Evolutionary conservation across 169 alveolate species (phyloP).

Genomic region (Plasmodium adleri): DNA sequence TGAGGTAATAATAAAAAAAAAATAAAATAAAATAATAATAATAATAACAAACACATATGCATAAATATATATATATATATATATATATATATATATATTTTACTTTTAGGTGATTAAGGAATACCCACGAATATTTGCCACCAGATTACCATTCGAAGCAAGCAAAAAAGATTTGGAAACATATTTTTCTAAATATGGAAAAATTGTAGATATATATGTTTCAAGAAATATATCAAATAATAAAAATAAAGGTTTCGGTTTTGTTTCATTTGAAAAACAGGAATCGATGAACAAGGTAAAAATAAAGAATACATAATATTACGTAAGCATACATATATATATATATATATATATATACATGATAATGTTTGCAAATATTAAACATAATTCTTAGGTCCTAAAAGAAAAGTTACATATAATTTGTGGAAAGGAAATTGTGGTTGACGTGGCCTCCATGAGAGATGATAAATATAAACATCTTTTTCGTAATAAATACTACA

Average conservation of each 20-base stretch:
- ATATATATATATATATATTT: background rate
- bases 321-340: background rate
- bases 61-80: background rate
- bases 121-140: conserved; percentile 80
- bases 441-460: conserved; percentile 83
- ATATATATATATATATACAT: background rate
- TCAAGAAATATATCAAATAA: conserved; percentile 22
- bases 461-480: conserved; percentile 28
- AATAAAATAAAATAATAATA: too few relatives aligned
- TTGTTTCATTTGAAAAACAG: conserved; percentile 84
- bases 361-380: background rate
- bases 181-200: conserved; percentile 76
- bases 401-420: conserved; percentile 79
- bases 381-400: conserved; percentile 67
- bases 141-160: conserved; percentile 84
- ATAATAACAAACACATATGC: background rate
- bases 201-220: conserved; percentile 53
- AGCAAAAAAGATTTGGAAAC: conserved; percentile 82
- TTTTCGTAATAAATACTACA: conserved; percentile 20
- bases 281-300: conserved; percentile 74
- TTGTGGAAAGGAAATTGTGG: conserved; percentile 84
- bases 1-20: background rate
- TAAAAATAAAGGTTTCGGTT: conserved; percentile 87
- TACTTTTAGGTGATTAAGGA: conserved; percentile 16
- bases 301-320: background rate